These are phyloP conservation scores for Colletotrichum spaethianum DNA, from an alignment of 2,329 filamentous ascomycete species.

Conservation along the genomic window DNA sequence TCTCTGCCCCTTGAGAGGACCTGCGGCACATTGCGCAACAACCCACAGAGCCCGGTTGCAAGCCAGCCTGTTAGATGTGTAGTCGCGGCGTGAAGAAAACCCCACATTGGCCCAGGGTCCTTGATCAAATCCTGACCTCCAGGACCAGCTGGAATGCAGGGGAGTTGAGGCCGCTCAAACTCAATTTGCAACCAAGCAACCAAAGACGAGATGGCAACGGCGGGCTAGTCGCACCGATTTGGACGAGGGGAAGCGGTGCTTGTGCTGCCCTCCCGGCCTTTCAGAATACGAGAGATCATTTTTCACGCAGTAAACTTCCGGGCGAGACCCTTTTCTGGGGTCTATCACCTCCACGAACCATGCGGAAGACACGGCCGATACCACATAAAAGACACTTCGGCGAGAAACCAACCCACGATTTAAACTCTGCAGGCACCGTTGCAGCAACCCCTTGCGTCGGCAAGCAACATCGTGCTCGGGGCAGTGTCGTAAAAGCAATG, in stretches of 20 bases:
- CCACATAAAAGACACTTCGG: not conserved
- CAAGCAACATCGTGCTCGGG: slow-evolving; percentile 9
- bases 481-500: not conserved
- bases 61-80: slow-evolving; percentile 16
- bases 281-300: not conserved
- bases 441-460: not conserved
- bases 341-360: not conserved
- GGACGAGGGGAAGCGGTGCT: not conserved
- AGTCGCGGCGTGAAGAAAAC: slow-evolving; percentile 17
- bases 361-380: not conserved
- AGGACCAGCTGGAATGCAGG: slow-evolving; percentile 1
- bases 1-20: slow-evolving; percentile 11
- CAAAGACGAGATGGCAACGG: not conserved
- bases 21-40: slow-evolving; percentile 21
- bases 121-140: slow-evolving; percentile 2
- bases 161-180: slow-evolving; percentile 18
- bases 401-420: not conserved
- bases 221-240: not conserved
- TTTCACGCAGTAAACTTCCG: not conserved
- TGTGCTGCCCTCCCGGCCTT: not conserved
- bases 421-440: not conserved
- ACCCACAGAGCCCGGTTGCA: not conserved
- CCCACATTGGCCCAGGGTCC: not conserved
- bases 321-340: not conserved
- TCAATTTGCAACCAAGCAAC: not conserved